phyloP scores from a whole-genome alignment of 192 early-diverging fungal genomes.

The Backusella tuberculispora region DNA sequence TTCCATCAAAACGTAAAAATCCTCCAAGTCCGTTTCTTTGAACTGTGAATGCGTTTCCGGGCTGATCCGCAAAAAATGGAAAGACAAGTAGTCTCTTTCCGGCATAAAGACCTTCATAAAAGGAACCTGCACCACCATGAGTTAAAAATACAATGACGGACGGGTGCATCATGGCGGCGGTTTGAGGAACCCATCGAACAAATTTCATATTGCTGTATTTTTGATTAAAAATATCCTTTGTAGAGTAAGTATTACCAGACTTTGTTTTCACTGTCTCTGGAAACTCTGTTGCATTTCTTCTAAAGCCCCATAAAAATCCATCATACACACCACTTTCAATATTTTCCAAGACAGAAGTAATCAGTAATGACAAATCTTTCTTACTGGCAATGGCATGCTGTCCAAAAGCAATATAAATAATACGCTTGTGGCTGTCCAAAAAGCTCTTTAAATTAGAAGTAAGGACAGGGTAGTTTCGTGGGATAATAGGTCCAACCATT shows the following conservation, averaged over 20 bases:
- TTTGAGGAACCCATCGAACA: slow-evolving; percentile 36
- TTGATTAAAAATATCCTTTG: neutral
- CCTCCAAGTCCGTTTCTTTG: neutral
- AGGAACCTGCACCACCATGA: slow-evolving; percentile 34
- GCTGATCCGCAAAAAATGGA: slow-evolving; percentile 41
- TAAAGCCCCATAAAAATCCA: slow-evolving; percentile 39
- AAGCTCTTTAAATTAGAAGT: slow-evolving; percentile 13
- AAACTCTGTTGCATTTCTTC: neutral
- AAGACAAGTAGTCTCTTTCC: slow-evolving; percentile 31
- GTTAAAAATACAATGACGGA: slow-evolving; percentile 32
- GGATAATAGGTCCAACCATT: slow-evolving; percentile 42
- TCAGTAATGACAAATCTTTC: slow-evolving; percentile 17
- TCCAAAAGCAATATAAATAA: slow-evolving; percentile 43
- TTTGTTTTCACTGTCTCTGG: neutral
- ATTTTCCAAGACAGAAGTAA: slow-evolving; percentile 23
- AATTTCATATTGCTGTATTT: slow-evolving; percentile 10
- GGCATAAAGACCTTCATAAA: slow-evolving; percentile 39
- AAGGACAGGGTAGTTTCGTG: slow-evolving; percentile 26
- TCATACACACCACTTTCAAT: slow-evolving; percentile 27
- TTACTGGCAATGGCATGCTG: slow-evolving; percentile 17
- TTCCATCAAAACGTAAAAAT: neutral
- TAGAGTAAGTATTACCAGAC: neutral
- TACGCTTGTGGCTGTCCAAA: slow-evolving; percentile 24
- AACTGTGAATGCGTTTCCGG: slow-evolving; percentile 12
- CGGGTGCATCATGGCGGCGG: slow-evolving; percentile 33